phyloP scores from a whole-genome alignment of 108 stramenopile species.

The Chaetoceros muelleri region DNA sequence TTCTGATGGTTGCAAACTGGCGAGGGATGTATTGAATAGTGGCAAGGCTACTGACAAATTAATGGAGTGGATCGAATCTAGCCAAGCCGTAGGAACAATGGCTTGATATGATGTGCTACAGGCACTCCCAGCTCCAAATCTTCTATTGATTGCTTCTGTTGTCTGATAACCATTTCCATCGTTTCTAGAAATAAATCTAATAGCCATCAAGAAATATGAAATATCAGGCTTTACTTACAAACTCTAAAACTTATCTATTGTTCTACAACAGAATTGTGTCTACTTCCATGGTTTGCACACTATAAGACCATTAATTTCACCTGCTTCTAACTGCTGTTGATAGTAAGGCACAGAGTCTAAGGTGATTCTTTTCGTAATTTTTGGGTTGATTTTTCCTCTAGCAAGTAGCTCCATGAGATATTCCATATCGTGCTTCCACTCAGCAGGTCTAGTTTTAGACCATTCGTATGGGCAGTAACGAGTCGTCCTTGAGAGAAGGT shows the following conservation, averaged over 20 bases:
- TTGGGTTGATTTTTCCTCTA: conserved; percentile 37
- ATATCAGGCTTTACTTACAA: no score
- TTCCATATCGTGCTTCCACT: conserved; percentile 30
- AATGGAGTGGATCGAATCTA: conserved; percentile 59
- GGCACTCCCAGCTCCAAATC: no score
- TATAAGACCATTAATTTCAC: conserved; percentile 39
- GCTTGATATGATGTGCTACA: no score
- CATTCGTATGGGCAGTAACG: conserved; percentile 31
- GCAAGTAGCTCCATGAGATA: conserved; percentile 43
- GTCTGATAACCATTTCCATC: no score
- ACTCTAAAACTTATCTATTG: no score
- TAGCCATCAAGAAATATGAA: no score
- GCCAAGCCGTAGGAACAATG: conserved; percentile 71
- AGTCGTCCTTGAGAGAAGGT: conserved; percentile 35
- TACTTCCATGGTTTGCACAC: conserved; percentile 63
- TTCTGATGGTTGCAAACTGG: conserved; percentile 83
- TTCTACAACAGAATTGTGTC: no score
- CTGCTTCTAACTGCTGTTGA: conserved; percentile 34
- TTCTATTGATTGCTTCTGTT: no score
- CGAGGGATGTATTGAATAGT: conserved; percentile 53
- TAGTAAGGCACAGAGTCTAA: conserved; percentile 46
- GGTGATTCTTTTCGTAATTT: conserved; percentile 42
- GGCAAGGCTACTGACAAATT: conserved; percentile 69
- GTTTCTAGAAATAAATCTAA: no score
- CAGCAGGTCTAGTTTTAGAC: conserved; percentile 23